A percentile compares a stretch with the other conserved stretches of the same genome.
Conservation (phyloP, 495 filamentous ascomycete genomes). For the Penicillium bialowiezense region DNA sequence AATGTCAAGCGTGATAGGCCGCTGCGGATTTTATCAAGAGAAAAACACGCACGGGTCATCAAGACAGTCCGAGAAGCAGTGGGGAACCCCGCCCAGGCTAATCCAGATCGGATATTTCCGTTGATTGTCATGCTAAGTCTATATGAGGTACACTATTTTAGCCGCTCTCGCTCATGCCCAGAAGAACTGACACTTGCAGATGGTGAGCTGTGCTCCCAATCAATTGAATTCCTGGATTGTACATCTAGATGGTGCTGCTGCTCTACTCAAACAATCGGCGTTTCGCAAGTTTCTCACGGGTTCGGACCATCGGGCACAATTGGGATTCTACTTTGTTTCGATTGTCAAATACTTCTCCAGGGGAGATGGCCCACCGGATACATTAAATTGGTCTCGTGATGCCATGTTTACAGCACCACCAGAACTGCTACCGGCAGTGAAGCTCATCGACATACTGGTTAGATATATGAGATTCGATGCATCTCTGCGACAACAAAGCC, state of each 20-base stretch:
- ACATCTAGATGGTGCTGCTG: conserved; percentile 20
- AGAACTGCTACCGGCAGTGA: conserved; percentile 8
- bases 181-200: conserved; percentile 8
- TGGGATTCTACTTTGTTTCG: conserved; percentile 20
- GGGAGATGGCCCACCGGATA: conserved; percentile 3
- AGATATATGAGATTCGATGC: conserved; percentile 17
- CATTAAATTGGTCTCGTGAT: conserved; percentile 14
- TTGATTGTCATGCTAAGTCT: conserved; percentile 21
- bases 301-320: conserved; percentile 7
- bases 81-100: conserved; percentile 9
- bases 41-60: conserved; percentile 20
- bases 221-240: conserved; percentile 20
- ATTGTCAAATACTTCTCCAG: conserved; percentile 22
- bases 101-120: conserved; percentile 11
- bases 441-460: conserved; percentile 20
- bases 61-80: conserved; percentile 17
- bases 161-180: not conserved
- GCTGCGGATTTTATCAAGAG: conserved; percentile 13
- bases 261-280: conserved; percentile 13
- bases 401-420: not conserved
- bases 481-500: conserved; percentile 1
- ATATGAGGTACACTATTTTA: conserved; percentile 18
- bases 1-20: conserved; percentile 21
- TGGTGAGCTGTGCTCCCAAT: conserved; percentile 17
- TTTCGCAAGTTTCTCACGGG: conserved; percentile 5